A percentile compares a stretch with the other conserved stretches of the same genome.
Conservation (phyloP, 208 protist species). For the Crithidia acanthocephali region DNA sequence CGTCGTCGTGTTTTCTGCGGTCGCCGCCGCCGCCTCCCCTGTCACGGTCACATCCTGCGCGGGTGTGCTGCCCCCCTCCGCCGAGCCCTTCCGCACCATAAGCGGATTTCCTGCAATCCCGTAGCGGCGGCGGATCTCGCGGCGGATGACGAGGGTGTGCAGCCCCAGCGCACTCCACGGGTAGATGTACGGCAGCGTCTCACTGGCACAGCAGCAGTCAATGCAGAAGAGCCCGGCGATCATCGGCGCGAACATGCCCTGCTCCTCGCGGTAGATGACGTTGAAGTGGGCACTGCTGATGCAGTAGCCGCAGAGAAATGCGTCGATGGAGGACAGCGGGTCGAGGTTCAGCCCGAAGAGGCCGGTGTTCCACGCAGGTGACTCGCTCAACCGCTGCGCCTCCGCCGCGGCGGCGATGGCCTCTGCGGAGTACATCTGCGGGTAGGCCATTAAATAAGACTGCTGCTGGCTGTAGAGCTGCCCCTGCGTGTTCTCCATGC, state of each 20-base stretch:
- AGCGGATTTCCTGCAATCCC: slow-evolving; percentile 19
- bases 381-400: slow-evolving; percentile 5
- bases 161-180: slow-evolving; percentile 21
- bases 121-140: slow-evolving; percentile 33
- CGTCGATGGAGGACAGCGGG: slow-evolving; percentile 23
- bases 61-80: not conserved
- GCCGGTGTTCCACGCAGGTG: slow-evolving; percentile 29
- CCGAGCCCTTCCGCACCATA: slow-evolving; percentile 9
- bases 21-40: not conserved
- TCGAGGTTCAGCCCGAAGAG: slow-evolving; percentile 28
- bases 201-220: slow-evolving; percentile 22
- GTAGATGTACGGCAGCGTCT: slow-evolving; percentile 6
- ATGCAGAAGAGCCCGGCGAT: slow-evolving; percentile 19
- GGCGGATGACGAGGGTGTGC: slow-evolving; percentile 34
- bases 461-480: not conserved
- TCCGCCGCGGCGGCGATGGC: not conserved
- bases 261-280: slow-evolving; percentile 20
- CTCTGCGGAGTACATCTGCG: not conserved
- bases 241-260: slow-evolving; percentile 26
- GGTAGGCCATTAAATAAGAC: not conserved
- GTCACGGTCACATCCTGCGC: slow-evolving; percentile 4
- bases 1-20: too few species aligned
- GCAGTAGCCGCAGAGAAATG: slow-evolving; percentile 32
- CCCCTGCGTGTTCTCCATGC: not conserved
- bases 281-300: slow-evolving; percentile 39